Base-by-base conservation (phyloP, 345 rosid genomes). In the Acer saccharum region DNA sequence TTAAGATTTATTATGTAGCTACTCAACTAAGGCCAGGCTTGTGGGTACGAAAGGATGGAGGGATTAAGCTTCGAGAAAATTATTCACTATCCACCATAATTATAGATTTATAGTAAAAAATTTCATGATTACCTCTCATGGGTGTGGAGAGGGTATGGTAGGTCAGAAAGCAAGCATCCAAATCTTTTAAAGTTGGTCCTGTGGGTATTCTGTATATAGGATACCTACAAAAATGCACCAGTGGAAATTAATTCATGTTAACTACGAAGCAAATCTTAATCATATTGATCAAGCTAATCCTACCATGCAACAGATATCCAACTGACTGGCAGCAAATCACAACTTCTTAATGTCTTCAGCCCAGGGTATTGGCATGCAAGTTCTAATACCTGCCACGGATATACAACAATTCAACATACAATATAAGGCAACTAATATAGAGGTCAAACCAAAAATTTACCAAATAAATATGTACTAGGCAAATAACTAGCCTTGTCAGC, bases 221-320 rank as follows among this genome's bases (percentile, higher is more conserved):
- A 81, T 84, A 84, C 84, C 87, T 84, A 68, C 79, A 78, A 68
- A 75, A 71, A 46, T 46, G 16, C 54, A 73, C 27, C 29, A 64
- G 43, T 5, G 29, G 25, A 77, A 75, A 60, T 79, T 63, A 79
- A 72, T 48, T n/a, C 68, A 52, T 21, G 64, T 68, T 14, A 17
- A 63, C 16, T 9, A 4, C n/a, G 35, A 66, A 48, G 60, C 23
- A 25, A 78, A 65, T 50, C 27, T 60, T n/a, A 35, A 46, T 43
- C 17, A 25, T 72, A 70, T 43, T 11, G 48, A 72, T 76, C 67
- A 23, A 48, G 73, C 27, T 66, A 75, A 52, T 62, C 76, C 74
- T 81, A 84, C 87, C 87, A 84, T 32, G 87, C 87, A 54, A 84
- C 82, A 57, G 87, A 76, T 44, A 83, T 63, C 86, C 83, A 83